These are phyloP conservation scores for Epichloe aotearoae DNA, from an alignment of 2,329 filamentous ascomycete species.

Conservation along the genomic window DNA sequence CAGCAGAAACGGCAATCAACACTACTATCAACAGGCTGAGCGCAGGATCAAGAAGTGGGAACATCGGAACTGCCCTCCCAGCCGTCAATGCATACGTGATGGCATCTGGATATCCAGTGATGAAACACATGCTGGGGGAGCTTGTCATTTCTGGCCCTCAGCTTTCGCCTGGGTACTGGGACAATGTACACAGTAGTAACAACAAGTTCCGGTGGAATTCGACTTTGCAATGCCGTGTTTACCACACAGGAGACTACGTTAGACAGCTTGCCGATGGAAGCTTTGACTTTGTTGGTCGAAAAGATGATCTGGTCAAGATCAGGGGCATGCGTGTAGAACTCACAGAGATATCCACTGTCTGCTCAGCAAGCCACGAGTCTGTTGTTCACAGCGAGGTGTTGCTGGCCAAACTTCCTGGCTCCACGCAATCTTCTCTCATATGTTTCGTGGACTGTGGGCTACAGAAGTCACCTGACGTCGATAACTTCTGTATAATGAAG, in stretches of 20 bases:
- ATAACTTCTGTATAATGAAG: neutral
- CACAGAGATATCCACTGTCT: constrained; percentile 12
- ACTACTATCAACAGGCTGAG: constrained; percentile 14
- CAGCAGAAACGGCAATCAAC: constrained; percentile 15
- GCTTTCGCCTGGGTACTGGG: constrained; percentile 8
- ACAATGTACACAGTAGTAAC: constrained; percentile 7
- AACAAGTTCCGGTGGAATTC: constrained; percentile 1
- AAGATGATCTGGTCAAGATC: constrained; percentile 14
- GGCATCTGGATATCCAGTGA: constrained; percentile 25
- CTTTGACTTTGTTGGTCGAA: constrained; percentile 12
- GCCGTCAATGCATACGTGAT: constrained; percentile 11
- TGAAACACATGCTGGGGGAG: constrained; percentile 44
- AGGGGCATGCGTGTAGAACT: constrained; percentile 13
- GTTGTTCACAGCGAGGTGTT: neutral
- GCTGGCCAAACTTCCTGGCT: neutral
- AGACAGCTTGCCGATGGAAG: constrained; percentile 10
- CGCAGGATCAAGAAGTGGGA: constrained; percentile 7
- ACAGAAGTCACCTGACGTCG: neutral
- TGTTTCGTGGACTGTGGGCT: neutral
- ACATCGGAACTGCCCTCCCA: constrained; percentile 14
- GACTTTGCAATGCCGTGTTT: constrained; percentile 9
- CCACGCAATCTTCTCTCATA: neutral
- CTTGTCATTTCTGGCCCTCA: constrained; percentile 49
- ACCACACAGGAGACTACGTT: constrained; percentile 22
- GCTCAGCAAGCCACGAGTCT: neutral